Evolutionary conservation across 108 stramenopile species (phyloP).

Genomic region (Cyclotella sp.): DNA sequence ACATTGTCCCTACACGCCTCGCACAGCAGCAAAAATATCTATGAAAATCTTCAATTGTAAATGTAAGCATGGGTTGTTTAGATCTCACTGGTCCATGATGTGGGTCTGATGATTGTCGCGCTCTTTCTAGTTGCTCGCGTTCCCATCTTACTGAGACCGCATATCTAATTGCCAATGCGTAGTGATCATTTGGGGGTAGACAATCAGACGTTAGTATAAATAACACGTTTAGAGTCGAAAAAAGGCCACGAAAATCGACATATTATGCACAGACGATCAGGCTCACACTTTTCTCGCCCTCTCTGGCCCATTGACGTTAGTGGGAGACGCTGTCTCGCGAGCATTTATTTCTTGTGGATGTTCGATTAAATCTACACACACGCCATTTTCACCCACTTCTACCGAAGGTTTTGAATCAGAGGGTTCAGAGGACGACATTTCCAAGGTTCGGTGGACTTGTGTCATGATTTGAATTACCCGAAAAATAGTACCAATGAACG

Average conservation of each 20-base stretch:
- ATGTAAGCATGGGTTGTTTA: conserved; percentile 28
- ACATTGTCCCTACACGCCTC: conserved; percentile 85
- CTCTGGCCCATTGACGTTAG: not conserved
- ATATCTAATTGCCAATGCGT: conserved; percentile 40
- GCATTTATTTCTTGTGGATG: not conserved
- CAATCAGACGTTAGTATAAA: not conserved
- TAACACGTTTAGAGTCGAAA: not conserved
- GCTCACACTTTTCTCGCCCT: conserved; percentile 3
- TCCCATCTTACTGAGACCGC: conserved; percentile 92
- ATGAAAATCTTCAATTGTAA: conserved; percentile 62
- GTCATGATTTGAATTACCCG: not conserved
- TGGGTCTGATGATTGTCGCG: conserved; percentile 40
- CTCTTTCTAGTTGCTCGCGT: conserved; percentile 56
- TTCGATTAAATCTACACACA: not conserved
- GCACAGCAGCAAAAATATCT: conserved; percentile 86
- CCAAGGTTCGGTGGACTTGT: not conserved
- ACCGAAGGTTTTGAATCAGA: not conserved
- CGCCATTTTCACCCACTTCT: not conserved
- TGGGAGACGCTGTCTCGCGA: not conserved
- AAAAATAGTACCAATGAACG: not conserved
- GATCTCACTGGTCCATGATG: conserved; percentile 23
- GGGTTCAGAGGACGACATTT: not conserved
- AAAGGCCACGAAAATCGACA: not conserved
- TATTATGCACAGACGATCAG: not conserved
- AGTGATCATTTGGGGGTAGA: not conserved